Percentiles rank a stretch among this genome's conserved stretches.
These are phyloP conservation scores for Sicyos edulis DNA, from an alignment of 306 rosid genomes.

Conservation along the genomic window DNA sequence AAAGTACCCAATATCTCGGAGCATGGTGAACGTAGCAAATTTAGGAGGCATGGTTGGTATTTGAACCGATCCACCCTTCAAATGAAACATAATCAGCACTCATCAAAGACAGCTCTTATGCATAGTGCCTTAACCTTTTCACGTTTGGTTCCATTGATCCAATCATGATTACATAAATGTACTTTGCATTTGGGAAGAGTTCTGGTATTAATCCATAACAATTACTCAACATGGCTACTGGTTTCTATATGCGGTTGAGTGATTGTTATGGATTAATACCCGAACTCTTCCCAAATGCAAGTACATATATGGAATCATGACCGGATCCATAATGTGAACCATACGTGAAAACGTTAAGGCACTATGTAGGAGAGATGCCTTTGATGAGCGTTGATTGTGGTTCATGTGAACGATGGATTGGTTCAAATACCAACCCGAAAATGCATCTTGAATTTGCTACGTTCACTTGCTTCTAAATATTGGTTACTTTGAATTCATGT, in stretches of 20 bases:
- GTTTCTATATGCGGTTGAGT: too few species aligned
- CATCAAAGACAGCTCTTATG: conserved; percentile 58
- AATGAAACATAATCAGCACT: conserved; percentile 87
- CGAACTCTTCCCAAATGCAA: conserved; percentile 55
- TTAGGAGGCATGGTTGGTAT: conserved; percentile 64
- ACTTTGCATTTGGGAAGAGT: conserved; percentile 67
- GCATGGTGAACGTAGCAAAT: conserved; percentile 53
- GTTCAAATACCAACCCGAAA: conserved; percentile 60
- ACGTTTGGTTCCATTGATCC: conserved; percentile 81
- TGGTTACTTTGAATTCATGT: conserved; percentile 79
- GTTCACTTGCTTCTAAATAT: conserved; percentile 70
- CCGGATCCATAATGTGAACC: conserved; percentile 71
- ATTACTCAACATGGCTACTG: conserved; percentile 34
- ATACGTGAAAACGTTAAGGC: conserved; percentile 64
- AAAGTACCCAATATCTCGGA: conserved; percentile 83
- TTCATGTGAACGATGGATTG: conserved; percentile 90
- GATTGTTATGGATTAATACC: conserved; percentile 8
- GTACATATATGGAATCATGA: conserved; percentile 76
- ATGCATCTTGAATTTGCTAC: conserved; percentile 56
- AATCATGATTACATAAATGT: conserved; percentile 72
- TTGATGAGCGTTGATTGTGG: conserved; percentile 82
- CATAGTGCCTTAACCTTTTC: conserved; percentile 73
- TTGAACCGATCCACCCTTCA: conserved; percentile 85
- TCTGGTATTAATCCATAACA: conserved; percentile 78
- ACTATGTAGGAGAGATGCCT: conserved; percentile 67